Conservation (phyloP, 495 filamentous ascomycete genomes). For the Beverwykella pulmonaria region DNA sequence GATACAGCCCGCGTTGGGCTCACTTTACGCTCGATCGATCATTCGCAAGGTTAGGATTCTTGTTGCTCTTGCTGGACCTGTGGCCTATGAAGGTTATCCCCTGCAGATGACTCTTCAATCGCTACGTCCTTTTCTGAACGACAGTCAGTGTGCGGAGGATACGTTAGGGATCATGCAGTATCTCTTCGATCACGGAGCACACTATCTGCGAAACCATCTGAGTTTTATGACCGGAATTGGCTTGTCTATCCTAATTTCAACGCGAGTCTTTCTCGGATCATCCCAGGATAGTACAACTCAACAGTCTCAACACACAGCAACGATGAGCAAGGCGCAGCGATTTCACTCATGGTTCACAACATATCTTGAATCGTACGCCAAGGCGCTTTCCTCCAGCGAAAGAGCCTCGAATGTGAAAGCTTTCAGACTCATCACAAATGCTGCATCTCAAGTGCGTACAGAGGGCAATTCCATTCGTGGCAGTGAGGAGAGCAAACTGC, state of each 20-base stretch:
- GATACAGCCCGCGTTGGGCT: slow-evolving; percentile 84
- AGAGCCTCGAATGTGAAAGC: slow-evolving; percentile 39
- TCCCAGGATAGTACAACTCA: slow-evolving; percentile 72
- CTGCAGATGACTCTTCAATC: slow-evolving; percentile 90
- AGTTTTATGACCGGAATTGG: slow-evolving; percentile 78
- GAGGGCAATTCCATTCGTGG: slow-evolving; percentile 62
- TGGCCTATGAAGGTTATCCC: slow-evolving; percentile 74
- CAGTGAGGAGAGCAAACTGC: slow-evolving; percentile 69
- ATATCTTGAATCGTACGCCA: slow-evolving; percentile 59
- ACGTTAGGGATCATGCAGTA: slow-evolving; percentile 85
- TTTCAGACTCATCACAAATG: slow-evolving; percentile 66
- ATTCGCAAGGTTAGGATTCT: slow-evolving; percentile 84
- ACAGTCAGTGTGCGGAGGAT: slow-evolving; percentile 89
- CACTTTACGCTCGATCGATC: slow-evolving; percentile 80
- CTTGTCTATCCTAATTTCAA: slow-evolving; percentile 71
- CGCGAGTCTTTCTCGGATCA: slow-evolving; percentile 70
- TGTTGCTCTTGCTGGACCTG: slow-evolving; percentile 71
- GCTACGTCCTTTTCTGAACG: slow-evolving; percentile 74
- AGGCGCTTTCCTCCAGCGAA: not conserved
- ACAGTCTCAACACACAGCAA: slow-evolving; percentile 71
- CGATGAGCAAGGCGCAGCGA: slow-evolving; percentile 63
- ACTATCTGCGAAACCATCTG: slow-evolving; percentile 63
- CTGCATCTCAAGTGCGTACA: slow-evolving; percentile 60
- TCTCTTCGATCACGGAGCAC: slow-evolving; percentile 68
- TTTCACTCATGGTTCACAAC: slow-evolving; percentile 74